Base-by-base conservation (phyloP, 768 basidiomycete genomes). In the Rhodotorula taiwanensis region DNA sequence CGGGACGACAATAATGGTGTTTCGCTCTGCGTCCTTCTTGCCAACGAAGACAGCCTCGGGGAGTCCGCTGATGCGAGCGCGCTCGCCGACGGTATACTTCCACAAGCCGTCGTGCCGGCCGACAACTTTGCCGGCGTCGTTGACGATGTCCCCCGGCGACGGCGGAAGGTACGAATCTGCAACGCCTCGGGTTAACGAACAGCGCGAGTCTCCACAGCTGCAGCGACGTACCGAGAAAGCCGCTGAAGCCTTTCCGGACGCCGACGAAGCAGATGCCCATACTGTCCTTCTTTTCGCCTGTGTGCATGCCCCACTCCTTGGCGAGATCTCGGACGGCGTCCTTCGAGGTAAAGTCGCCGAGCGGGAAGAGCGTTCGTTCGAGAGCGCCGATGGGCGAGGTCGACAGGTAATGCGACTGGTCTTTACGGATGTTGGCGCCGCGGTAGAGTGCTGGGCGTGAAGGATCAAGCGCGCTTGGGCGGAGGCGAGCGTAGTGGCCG, bases 241-340 rank as follows among this genome's bases (percentile, higher is more conserved):
- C 76, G 31, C 80, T 78, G 69, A 94, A 93, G 52, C 78, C 81
- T 15, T 80, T 79, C 71, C 86, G 83, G 72, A 92, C 83, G 8
- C 92, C 93, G 2, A 98, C 84, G 67, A 98, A 98, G 72, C 93
- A 98, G 23, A 98, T 81, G 0, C 93, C 93, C 83, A 94, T 91
- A 75, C 88, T 91, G 73, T 98, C 93, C 23, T 79, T 80, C 62
- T 89, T 80, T 5, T 81, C 79, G 0, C 89, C 88, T 5, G 86
- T 91, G 5, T 85, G 84, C 25, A 97, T 75, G 2, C 74, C 76
- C 73, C 81, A 81, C 36, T 81, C 73, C 14, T 75, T 75, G 0
- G 93, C 93, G 23, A 94, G 77, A 60, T 81, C 79, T 20, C 90
- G 81, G 1, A 95, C 89, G 67, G 86, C 78, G 0, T 79, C 67